These are phyloP conservation scores for Inonotus obliquus DNA, from an alignment of 1,284 basidiomycete species.

Conservation along the genomic window DNA sequence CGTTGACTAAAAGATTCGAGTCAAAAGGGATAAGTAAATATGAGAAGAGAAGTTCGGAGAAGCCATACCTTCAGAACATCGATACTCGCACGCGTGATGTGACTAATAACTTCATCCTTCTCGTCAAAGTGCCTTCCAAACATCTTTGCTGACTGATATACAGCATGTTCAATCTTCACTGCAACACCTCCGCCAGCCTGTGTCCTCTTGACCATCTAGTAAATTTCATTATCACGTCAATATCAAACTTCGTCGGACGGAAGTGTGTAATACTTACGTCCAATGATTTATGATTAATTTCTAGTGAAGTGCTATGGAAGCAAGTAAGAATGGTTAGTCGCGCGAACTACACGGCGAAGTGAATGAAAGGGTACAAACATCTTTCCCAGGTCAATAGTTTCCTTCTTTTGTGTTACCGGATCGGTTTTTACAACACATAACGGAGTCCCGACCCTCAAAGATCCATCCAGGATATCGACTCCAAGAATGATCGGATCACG, in stretches of 20 bases:
- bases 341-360: not conserved
- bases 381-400: conserved; percentile 89
- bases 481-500: conserved; percentile 98
- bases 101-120: conserved; percentile 90
- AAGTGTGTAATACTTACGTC: conserved; percentile 45
- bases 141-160: conserved; percentile 94
- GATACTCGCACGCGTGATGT: conserved; percentile 89
- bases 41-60: not conserved
- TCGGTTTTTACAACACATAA: conserved; percentile 93
- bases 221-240: conserved; percentile 24
- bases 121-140: conserved; percentile 95
- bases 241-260: conserved; percentile 22
- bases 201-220: conserved; percentile 82
- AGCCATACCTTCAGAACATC: conserved; percentile 81
- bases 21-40: conserved; percentile 12
- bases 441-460: conserved; percentile 91
- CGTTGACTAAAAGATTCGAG: conserved; percentile 48
- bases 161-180: conserved; percentile 97
- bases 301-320: conserved; percentile 76
- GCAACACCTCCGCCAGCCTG: conserved; percentile 96
- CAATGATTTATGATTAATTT: conserved; percentile 87
- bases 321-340: conserved; percentile 4
- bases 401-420: conserved; percentile 82
- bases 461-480: conserved; percentile 94
- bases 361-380: conserved; percentile 66